A percentile compares a stretch with the other conserved stretches of the same genome.
phyloP scores from a whole-genome alignment of 345 rosid genomes.

The Boechera retrofracta region DNA sequence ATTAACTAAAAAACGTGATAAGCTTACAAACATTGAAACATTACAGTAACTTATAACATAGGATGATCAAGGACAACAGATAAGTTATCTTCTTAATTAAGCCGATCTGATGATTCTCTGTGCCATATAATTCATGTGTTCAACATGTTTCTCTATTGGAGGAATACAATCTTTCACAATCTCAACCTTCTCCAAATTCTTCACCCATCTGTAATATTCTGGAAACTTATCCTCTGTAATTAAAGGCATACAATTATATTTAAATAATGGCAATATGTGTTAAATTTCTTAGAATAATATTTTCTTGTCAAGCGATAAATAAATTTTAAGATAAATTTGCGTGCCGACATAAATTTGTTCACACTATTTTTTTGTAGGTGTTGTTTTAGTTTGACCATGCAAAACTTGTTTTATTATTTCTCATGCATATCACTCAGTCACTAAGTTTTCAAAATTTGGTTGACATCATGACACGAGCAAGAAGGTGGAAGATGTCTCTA shows the following conservation, averaged over 20 bases:
- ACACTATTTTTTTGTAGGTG: not conserved
- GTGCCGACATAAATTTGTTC: not conserved
- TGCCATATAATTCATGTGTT: slow-evolving; percentile 33
- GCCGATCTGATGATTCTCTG: slow-evolving; percentile 9
- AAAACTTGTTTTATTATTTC: not conserved
- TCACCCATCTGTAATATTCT: slow-evolving; percentile 23
- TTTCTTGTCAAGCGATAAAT: not conserved
- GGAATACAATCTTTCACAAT: slow-evolving; percentile 37
- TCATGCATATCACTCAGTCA: not conserved
- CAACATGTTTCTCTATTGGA: slow-evolving; percentile 37
- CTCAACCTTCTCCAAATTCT: slow-evolving; percentile 32
- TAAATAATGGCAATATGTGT: not conserved
- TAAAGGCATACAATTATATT: too few species aligned
- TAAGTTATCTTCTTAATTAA: not conserved
- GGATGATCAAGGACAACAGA: not conserved
- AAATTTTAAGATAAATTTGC: not conserved
- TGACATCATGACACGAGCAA: not conserved
- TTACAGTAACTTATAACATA: too few species aligned
- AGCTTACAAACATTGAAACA: too few species aligned
- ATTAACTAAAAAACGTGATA: too few species aligned
- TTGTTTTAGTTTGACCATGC: not conserved
- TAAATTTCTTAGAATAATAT: too few species aligned
- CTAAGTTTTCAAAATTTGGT: too few species aligned
- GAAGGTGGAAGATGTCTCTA: not conserved
- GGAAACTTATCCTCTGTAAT: slow-evolving; percentile 36